Evolutionary conservation across 2,329 filamentous ascomycete genomes (phyloP).

Genomic region (Chaetothyriales sp.): DNA sequence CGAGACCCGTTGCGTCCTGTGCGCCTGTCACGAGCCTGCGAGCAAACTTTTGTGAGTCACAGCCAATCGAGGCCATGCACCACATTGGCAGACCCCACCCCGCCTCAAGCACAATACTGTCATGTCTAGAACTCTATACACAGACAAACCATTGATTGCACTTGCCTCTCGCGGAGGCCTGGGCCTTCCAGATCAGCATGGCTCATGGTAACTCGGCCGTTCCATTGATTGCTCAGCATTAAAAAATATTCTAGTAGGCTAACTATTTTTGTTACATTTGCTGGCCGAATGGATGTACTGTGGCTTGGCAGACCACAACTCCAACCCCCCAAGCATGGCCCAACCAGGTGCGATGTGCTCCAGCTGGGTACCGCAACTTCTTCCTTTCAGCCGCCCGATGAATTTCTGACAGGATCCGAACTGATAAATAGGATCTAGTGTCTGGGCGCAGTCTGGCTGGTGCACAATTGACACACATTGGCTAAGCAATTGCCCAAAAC

Average conservation of each 20-base stretch:
- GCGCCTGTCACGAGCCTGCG: no score
- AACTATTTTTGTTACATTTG: neutral
- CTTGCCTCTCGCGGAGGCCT: neutral
- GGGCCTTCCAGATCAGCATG: no score
- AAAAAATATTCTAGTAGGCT: neutral
- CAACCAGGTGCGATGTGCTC: neutral
- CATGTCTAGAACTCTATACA: neutral
- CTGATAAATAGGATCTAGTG: neutral
- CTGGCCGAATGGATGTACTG: neutral
- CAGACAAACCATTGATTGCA: neutral
- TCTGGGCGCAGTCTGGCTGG: neutral
- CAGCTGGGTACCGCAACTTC: neutral
- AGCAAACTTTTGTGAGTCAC: neutral
- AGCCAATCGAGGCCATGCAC: neutral
- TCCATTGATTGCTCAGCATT: neutral
- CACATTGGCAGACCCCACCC: neutral
- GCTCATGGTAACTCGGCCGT: no score
- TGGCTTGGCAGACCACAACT: neutral
- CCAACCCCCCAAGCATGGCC: no score
- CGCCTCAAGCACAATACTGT: neutral
- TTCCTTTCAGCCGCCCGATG: neutral
- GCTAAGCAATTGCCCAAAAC: no score
- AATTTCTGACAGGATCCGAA: neutral
- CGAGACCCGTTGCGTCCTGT: neutral
- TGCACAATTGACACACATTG: neutral